Conservation (phyloP, 345 rosid species). For the Turnera subulata region DNA sequence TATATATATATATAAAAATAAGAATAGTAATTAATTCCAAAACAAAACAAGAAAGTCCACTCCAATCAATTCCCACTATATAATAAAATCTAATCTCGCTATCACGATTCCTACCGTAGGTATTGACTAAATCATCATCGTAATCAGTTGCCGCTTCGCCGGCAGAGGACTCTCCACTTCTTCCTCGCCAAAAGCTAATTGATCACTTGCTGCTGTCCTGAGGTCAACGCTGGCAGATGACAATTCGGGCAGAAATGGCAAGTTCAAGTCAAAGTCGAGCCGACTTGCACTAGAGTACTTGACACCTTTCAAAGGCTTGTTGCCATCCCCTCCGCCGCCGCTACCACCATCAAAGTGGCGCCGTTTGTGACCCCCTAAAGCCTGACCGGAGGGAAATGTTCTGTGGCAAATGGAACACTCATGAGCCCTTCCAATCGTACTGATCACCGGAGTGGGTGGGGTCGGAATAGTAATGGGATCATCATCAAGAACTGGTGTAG, state of each 20-base stretch:
- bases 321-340: not conserved
- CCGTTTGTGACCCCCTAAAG: constrained; percentile 19
- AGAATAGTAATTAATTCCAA: too few species aligned
- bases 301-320: not conserved
- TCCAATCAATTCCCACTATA: not conserved
- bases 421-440: not conserved
- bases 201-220: not conserved
- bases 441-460: too few species aligned
- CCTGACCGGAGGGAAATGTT: constrained; percentile 15
- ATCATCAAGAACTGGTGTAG: too few species aligned
- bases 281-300: not conserved
- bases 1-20: too few species aligned
- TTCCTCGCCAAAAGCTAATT: not conserved
- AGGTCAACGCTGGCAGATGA: not conserved
- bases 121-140: too few species aligned
- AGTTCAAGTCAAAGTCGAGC: constrained; percentile 8
- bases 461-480: too few species aligned
- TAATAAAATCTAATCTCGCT: not conserved
- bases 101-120: not conserved
- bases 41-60: too few species aligned
- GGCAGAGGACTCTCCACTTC: too few species aligned
- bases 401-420: constrained; percentile 17
- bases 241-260: constrained; percentile 7
- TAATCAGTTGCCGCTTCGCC: too few species aligned
- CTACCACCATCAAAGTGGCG: constrained; percentile 9